phyloP scores from a whole-genome alignment of 2,329 filamentous ascomycete genomes.

The Microcyclospora pomicola region DNA sequence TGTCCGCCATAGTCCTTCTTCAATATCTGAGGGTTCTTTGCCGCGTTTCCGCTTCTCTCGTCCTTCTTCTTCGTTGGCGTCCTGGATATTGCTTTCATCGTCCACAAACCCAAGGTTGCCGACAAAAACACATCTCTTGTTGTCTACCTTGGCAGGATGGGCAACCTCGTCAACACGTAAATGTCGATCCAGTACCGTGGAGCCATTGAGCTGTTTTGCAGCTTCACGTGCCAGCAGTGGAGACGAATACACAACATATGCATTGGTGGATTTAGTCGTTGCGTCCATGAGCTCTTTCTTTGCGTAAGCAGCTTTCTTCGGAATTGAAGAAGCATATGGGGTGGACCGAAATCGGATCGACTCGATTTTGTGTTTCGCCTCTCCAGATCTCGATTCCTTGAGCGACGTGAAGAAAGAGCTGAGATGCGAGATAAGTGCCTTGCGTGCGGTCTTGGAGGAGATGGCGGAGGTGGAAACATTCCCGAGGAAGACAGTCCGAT shows the following conservation, averaged over 20 bases:
- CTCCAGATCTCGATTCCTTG: conserved; percentile 30
- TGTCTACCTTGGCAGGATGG: conserved; percentile 68
- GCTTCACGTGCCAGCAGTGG: conserved; percentile 62
- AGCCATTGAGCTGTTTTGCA: conserved; percentile 66
- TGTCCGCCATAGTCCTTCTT: conserved; percentile 82
- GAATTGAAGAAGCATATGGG: conserved; percentile 66
- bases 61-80: conserved; percentile 48
- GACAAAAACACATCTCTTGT: conserved; percentile 86
- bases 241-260: conserved; percentile 80
- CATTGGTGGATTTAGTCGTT: conserved; percentile 86
- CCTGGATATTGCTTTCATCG: conserved; percentile 59
- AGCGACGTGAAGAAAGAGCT: conserved; percentile 53
- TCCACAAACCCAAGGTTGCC: conserved; percentile 95
- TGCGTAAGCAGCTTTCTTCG: conserved; percentile 88
- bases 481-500: conserved; percentile 79
- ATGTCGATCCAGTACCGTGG: conserved; percentile 70
- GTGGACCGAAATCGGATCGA: conserved; percentile 91
- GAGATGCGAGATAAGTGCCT: conserved; percentile 61
- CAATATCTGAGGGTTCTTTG: conserved; percentile 63
- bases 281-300: conserved; percentile 81
- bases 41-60: conserved; percentile 52
- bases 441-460: conserved; percentile 67
- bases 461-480: conserved; percentile 80
- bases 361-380: conserved; percentile 58
- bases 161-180: conserved; percentile 82